Base-by-base conservation (phyloP, 495 filamentous ascomycete species). In the Aspergillus panamensis region DNA sequence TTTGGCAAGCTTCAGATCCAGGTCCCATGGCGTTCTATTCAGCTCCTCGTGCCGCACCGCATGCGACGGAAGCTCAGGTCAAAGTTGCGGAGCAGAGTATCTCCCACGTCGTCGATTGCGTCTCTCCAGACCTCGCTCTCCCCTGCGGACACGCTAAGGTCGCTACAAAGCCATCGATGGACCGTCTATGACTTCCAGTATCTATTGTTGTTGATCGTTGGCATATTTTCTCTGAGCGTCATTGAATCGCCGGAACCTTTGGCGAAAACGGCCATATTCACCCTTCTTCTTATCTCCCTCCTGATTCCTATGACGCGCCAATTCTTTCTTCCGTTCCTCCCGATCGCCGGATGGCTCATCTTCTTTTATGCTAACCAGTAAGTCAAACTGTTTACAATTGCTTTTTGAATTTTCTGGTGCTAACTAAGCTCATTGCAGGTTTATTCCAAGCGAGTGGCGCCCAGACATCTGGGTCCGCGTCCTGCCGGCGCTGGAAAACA, bases 391-490 rank as follows among this genome's bases (percentile, higher is more conserved):
- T 31, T 56, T 17, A 35, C 2, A 35, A 8, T 25, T 40, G 54
- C 51, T 20, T 31, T n/a, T n/a, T 45, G 29, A 16, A 51, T 32
- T 42, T 29, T n/a, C 39, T 48, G 14, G 35, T 19, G 55, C 65
- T 73, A 44, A 74, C 63, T 3, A 6, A 4, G 35, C 25, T 25
- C 32, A 10, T 48, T 61, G 47, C 68, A 92, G 88, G 59, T 97
- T 95, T 73, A 87, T 97, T 61, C 88, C 90, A 9, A 80, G 82
- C 55, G 88, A 91, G 64, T 92, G 88, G 73, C 83, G 93, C 40
- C 91, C 91, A 47, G 87, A 88, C 43, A 96, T 97, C 62, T 96
- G 91, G 88, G 93, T 96, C 56, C 88, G 90, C 57, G 90, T 97
- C 19, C 80, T 97, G 12, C 93, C 93, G 3, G 89, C 93, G n/a